A percentile compares a stretch with the other conserved stretches of the same genome.
Conservation (phyloP, 1,284 basidiomycete genomes). For the Trichosporon sp. region DNA sequence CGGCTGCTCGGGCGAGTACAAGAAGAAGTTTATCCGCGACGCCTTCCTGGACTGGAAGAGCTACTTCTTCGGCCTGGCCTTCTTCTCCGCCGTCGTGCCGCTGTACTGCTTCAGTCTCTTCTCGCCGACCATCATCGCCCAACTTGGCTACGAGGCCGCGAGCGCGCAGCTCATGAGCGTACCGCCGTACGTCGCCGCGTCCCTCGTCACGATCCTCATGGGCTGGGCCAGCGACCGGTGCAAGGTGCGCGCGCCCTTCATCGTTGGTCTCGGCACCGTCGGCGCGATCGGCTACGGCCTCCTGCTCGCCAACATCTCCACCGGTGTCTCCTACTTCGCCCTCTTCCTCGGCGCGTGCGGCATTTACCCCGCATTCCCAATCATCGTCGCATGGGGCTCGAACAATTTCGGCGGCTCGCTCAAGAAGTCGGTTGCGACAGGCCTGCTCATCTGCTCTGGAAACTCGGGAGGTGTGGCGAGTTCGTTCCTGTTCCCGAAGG, state of each 20-base stretch:
- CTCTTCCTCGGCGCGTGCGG: slow-evolving; percentile 63
- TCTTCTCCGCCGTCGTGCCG: slow-evolving; percentile 59
- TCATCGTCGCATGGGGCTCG: slow-evolving; percentile 64
- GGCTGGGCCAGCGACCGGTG: slow-evolving; percentile 49
- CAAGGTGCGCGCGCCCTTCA: slow-evolving; percentile 47
- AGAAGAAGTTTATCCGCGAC: slow-evolving; percentile 38
- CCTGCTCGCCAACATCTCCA: slow-evolving; percentile 43
- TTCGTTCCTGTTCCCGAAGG: slow-evolving; percentile 57
- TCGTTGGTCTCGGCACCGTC: slow-evolving; percentile 50
- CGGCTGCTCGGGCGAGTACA: slow-evolving; percentile 41
- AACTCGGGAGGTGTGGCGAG: too few relatives aligned
- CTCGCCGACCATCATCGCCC: slow-evolving; percentile 46
- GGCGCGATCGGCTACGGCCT: slow-evolving; percentile 43
- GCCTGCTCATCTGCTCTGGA: too few relatives aligned
- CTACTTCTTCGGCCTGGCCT: slow-evolving; percentile 42
- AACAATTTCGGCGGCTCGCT: slow-evolving; percentile 64
- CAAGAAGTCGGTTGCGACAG: slow-evolving; percentile 61
- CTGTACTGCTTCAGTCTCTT: slow-evolving; percentile 67
- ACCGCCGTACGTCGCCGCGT: slow-evolving; percentile 44
- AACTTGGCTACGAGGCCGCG: slow-evolving; percentile 66
- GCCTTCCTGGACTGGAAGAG: slow-evolving; percentile 47
- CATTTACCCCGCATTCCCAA: slow-evolving; percentile 62
- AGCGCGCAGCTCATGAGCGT: slow-evolving; percentile 64
- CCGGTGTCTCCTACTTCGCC: slow-evolving; percentile 61
- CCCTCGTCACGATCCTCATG: slow-evolving; percentile 45